Conservation (phyloP, 225 moss, liverwort and hornwort genomes). For the Rhytidiadelphus loreus region DNA sequence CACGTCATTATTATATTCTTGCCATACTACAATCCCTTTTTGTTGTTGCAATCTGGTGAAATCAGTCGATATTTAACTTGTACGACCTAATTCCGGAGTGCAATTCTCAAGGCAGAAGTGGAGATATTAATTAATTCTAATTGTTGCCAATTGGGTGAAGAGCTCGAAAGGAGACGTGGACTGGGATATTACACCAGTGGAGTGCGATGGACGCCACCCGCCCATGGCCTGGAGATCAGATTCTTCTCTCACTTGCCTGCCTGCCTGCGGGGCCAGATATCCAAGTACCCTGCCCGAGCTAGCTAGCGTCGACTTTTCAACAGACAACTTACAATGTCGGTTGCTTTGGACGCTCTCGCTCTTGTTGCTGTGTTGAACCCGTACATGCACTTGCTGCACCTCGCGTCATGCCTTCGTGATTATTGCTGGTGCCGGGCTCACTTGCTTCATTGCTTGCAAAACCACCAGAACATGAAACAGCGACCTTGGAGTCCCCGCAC, state of each 20-base stretch:
- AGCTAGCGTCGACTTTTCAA: slow-evolving; percentile 10
- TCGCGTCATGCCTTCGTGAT: neutral
- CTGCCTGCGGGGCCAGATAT: neutral
- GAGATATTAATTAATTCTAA: neutral
- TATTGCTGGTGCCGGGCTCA: neutral
- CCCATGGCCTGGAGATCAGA: neutral
- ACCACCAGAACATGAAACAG: neutral
- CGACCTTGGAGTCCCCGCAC: neutral
- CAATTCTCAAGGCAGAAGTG: neutral
- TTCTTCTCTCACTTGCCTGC: neutral
- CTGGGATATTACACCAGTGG: slow-evolving; percentile 17
- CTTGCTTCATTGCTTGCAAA: neutral
- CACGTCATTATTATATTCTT: neutral
- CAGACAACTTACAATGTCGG: slow-evolving; percentile 20
- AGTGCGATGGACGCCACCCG: slow-evolving; percentile 19
- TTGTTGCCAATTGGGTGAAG: neutral
- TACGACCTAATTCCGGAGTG: neutral
- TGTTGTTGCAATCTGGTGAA: neutral
- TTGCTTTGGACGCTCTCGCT: slow-evolving; percentile 6
- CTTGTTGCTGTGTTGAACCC: neutral
- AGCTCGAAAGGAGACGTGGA: slow-evolving; percentile 8
- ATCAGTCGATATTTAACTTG: neutral
- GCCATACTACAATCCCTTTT: neutral
- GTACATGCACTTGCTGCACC: slow-evolving; percentile 6
- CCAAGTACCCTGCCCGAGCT: neutral